These are phyloP conservation scores for Skeletonema costatum DNA, from an alignment of 108 stramenopile species.

Conservation along the genomic window DNA sequence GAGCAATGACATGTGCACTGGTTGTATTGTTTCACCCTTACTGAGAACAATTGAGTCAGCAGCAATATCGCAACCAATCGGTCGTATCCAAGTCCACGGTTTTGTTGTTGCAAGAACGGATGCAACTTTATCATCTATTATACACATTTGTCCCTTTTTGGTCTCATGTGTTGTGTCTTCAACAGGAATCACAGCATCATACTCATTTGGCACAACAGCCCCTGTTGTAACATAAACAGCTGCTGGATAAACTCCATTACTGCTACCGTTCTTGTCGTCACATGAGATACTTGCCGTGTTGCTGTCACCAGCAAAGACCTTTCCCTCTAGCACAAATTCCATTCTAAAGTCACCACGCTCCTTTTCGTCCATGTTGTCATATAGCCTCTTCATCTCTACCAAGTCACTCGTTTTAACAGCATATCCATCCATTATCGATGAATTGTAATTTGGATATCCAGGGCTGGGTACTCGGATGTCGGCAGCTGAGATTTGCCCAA, in stretches of 20 bases:
- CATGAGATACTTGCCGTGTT: not conserved
- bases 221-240: conserved; percentile 86
- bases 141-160: conserved; percentile 17
- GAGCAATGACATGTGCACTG: conserved; percentile 69
- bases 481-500: conserved; percentile 52
- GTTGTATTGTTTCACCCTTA: conserved; percentile 58
- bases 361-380: conserved; percentile 8
- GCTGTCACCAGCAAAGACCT: conserved; percentile 69
- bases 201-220: conserved; percentile 69
- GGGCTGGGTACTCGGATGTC: conserved; percentile 57
- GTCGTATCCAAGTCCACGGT: conserved; percentile 72
- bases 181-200: conserved; percentile 81
- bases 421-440: conserved; percentile 90
- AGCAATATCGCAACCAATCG: conserved; percentile 79
- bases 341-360: conserved; percentile 15
- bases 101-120: conserved; percentile 30
- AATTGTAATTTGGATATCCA: conserved; percentile 82
- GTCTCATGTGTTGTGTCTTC: conserved; percentile 56
- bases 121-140: conserved; percentile 27
- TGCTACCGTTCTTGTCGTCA: not conserved
- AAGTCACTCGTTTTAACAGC: conserved; percentile 51
- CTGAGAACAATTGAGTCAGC: conserved; percentile 52
- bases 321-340: conserved; percentile 55
- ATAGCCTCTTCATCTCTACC: conserved; percentile 16
- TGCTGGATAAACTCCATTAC: conserved; percentile 23